Base-by-base conservation (phyloP, 2,329 filamentous ascomycete species). In the Cadophora luteo-olivacea region DNA sequence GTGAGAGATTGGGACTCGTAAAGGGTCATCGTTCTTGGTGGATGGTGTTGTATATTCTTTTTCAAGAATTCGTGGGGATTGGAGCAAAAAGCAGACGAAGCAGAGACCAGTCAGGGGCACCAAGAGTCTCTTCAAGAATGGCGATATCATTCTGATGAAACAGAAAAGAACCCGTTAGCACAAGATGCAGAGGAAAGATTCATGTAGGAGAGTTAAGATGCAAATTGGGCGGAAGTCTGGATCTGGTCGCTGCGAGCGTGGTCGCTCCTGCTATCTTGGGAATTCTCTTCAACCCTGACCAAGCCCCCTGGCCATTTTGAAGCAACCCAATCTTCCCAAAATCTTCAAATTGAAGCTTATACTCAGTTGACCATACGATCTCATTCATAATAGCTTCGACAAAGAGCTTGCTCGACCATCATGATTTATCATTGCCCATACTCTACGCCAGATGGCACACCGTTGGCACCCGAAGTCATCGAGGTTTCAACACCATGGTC, bases 401-500 rank as follows among this genome's bases (percentile, higher is more conserved):
- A 19, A 41, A 41, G 33, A 64, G 33, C n/a, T 55, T 69, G 14
- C 25, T 22, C 41, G 45, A 9, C 29, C 52, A 61, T 32, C 48
- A 72, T 72, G 71, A 60, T 57, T 55, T 68, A 68, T 63, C 48
- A 65, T 22, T 69, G 67, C 2, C 65, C 69, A 4, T 64, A 69
- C 16, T 69, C 70, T 32, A 69, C 69, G 36, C 68, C 65, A 60
- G 38, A 69, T 7, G 41, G 54, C 25, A 69, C 69, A n/a, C 66
- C 65, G 36, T 19, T 70, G 19, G 48, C 55, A 45, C 61, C 62
- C 9, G 55, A 67, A 22, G 41, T 66, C 5, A 41, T 67, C 8
- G 69, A 68, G 6, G 22, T 51, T 6, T 70, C 69, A 22, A 61
- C 72, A 16, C 69, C 73, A 36, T 73, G 69, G 72, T 72, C 72